A percentile compares a stretch with the other conserved stretches of the same genome.
phyloP scores from a whole-genome alignment of 148 eudicot genomes.

The Heliosperma pusillum region DNA sequence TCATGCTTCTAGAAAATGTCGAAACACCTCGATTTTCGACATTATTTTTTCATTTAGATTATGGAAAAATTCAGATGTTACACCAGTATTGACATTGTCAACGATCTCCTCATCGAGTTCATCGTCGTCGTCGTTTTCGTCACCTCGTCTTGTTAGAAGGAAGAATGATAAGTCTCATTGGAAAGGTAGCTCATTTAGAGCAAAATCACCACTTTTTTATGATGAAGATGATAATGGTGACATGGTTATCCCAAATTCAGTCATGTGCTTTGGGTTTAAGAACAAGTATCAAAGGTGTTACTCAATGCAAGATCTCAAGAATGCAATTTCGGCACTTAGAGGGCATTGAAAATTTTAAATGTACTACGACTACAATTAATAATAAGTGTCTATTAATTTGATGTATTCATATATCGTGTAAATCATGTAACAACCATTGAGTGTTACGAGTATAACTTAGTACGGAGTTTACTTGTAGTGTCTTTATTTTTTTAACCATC shows the following conservation, averaged over 20 bases:
- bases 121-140: conserved; percentile 2
- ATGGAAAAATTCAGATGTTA: conserved; percentile 18
- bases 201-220: conserved; percentile 15
- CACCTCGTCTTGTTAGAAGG: conserved; percentile 10
- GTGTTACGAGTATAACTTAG: no score
- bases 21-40: no score
- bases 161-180: conserved; percentile 13
- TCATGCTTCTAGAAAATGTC: conserved; percentile 8
- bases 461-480: no score
- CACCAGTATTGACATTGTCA: conserved; percentile 15
- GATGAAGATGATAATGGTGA: conserved; percentile 3
- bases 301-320: conserved; percentile 15
- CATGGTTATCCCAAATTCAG: conserved; percentile 2
- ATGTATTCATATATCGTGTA: neutral
- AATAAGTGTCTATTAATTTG: neutral
- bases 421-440: no score
- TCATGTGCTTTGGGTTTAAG: conserved; percentile 30
- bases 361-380: no score
- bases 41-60: no score
- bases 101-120: conserved; percentile 19
- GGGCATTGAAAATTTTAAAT: neutral
- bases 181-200: conserved; percentile 14
- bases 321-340: conserved; percentile 15
- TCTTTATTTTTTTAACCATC: no score
- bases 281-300: conserved; percentile 21